Evolutionary conservation across 2,329 filamentous ascomycete species (phyloP).

Genomic region (Sarocladium brachiariae): DNA sequence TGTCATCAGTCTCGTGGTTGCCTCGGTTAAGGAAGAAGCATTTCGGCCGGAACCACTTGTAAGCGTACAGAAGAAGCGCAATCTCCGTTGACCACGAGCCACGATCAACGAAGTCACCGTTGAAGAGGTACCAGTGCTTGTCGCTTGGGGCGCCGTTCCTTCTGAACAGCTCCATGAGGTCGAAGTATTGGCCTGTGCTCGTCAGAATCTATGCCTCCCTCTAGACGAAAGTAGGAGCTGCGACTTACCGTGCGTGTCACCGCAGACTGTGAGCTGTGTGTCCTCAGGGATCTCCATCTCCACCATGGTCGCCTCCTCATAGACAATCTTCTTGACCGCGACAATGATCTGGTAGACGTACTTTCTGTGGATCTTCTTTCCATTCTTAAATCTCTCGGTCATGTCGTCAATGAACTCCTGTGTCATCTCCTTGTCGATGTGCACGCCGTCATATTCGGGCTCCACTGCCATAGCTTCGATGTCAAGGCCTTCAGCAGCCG

Average conservation of each 20-base stretch:
- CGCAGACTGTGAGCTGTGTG: constrained; percentile 83
- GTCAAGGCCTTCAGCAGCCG: constrained; percentile 84
- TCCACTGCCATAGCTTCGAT: constrained; percentile 81
- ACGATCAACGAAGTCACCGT: constrained; percentile 96
- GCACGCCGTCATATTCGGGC: constrained; percentile 75
- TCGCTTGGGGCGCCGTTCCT: constrained; percentile 80
- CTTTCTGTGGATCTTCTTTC: constrained; percentile 92
- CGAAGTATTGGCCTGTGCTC: constrained; percentile 83
- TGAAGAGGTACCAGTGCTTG: constrained; percentile 92
- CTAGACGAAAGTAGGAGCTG: background rate
- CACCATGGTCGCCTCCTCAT: constrained; percentile 94
- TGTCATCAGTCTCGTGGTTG: constrained; percentile 98
- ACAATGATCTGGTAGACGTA: constrained; percentile 96
- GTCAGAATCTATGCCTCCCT: background rate
- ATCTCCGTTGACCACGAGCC: constrained; percentile 99
- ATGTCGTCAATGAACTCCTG: constrained; percentile 97
- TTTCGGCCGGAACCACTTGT: constrained; percentile 88
- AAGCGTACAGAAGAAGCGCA: constrained; percentile 84
- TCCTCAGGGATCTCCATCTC: constrained; percentile 77
- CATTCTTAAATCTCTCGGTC: constrained; percentile 90
- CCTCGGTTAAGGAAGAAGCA: constrained; percentile 94
- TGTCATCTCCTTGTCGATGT: constrained; percentile 77
- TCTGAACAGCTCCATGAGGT: constrained; percentile 92
- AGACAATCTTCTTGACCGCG: constrained; percentile 81
- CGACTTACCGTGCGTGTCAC: constrained; percentile 82